Conservation (phyloP, 108 stramenopile genomes). For the Skeletonema grethae region DNA sequence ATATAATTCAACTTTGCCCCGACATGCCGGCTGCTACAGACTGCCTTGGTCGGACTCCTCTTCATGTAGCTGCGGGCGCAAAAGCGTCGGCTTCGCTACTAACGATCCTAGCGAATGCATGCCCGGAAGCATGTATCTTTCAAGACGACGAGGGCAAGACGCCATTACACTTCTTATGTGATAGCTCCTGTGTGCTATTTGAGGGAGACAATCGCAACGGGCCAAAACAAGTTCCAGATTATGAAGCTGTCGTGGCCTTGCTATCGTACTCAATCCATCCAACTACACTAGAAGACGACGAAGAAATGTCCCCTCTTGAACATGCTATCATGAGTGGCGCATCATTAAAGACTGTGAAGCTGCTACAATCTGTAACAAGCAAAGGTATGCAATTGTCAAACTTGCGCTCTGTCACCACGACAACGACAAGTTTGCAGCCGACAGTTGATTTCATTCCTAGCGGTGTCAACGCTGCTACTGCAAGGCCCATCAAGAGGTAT, state of each 20-base stretch:
- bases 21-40: constrained; percentile 58
- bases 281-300: constrained; percentile 6
- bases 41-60: constrained; percentile 61
- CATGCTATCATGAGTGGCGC: constrained; percentile 4
- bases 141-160: constrained; percentile 67
- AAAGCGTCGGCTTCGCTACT: constrained; percentile 57
- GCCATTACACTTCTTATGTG: constrained; percentile 65
- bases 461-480: too few species aligned
- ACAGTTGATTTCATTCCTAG: too few species aligned
- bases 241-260: background rate
- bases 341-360: constrained; percentile 5
- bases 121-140: constrained; percentile 54
- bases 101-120: constrained; percentile 51
- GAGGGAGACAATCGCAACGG: background rate
- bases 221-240: background rate
- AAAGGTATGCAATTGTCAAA: too few species aligned
- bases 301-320: constrained; percentile 14
- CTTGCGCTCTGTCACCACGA: too few species aligned
- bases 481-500: too few species aligned
- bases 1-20: constrained; percentile 58
- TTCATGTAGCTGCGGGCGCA: constrained; percentile 71
- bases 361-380: constrained; percentile 3
- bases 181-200: constrained; percentile 20
- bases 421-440: too few species aligned
- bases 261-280: constrained; percentile 1